Evolutionary conservation across 192 early-diverging fungal genomes (phyloP).

Genomic region (Umbelopsis sp.): DNA sequence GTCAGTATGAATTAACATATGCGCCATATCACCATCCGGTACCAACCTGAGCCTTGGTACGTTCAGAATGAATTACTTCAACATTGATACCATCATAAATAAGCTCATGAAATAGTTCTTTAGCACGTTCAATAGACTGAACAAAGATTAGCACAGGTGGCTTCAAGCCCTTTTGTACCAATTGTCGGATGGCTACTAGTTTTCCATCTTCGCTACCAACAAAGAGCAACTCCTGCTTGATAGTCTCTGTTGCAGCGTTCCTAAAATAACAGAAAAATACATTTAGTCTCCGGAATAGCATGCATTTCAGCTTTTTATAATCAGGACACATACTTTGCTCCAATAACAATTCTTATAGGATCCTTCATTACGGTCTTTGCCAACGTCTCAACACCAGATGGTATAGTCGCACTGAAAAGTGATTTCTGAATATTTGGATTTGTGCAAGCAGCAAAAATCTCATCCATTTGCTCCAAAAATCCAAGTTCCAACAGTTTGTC

Average conservation of each 20-base stretch:
- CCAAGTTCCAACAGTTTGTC: constrained; percentile 82
- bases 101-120: constrained; percentile 95
- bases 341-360: constrained; percentile 88
- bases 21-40: background rate
- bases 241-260: constrained; percentile 90
- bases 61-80: constrained; percentile 96
- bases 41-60: constrained; percentile 83
- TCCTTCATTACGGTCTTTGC: constrained; percentile 91
- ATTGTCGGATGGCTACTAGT: constrained; percentile 87
- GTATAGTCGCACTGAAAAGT: constrained; percentile 94
- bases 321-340: constrained; percentile 60
- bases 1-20: constrained; percentile 5
- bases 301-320: background rate
- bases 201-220: constrained; percentile 95
- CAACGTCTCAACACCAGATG: constrained; percentile 87
- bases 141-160: constrained; percentile 97
- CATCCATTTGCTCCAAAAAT: constrained; percentile 87
- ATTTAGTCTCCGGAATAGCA: background rate
- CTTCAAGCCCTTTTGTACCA: constrained; percentile 74
- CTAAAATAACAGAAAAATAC: constrained; percentile 36
- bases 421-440: constrained; percentile 73
- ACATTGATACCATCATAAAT: constrained; percentile 98
- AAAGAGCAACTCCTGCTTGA: constrained; percentile 88
- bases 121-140: constrained; percentile 96
- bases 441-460: constrained; percentile 86